Evolutionary conservation across 768 basidiomycete genomes (phyloP), one percentile per base, ranked within the genome.

Genomic region (Trametes cubensis): DNA sequence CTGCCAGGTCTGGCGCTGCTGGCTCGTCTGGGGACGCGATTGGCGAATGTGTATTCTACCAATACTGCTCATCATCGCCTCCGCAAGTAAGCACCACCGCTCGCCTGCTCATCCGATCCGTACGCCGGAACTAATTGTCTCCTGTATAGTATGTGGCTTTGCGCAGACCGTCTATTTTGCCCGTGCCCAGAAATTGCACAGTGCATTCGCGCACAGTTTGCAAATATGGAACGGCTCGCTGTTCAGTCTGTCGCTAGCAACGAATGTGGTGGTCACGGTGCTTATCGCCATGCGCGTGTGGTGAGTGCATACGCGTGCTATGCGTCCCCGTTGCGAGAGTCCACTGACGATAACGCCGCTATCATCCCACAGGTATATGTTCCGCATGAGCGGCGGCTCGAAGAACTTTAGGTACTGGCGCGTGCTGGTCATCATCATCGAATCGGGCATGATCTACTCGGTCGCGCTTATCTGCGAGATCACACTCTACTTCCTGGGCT

Each of bases 281-380:
- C 69, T 77, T 40, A 76, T 77, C 62, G 71, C 73, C 4, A 45
- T 69, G n/a, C 67, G 76, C 3, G 71, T 74, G 18, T 76, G 75
- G 76, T 75, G 52, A 41, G 69, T 38, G 5, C 11, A 34, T n/a
- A 13, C 8, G 17, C 28, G 48, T 30, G 48, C 6, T 17, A n/a
- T 18, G 56, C 20, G 14, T 42, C 20, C 8, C 28, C 8, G 15
- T 41, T 28, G 18, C 34, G 25, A 21, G 23, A 1, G 18, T 34
- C 26, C 25, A 49, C 44, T 14, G 48, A 10, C 38, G 40, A 14
- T 20, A 3, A 23, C 14, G 15, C 28, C 41, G 14, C 39, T 8
- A 21, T 20, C 30, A 34, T 13, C 20, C 20, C 10, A 23, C 40
- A 69, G 70, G 70, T 67, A 67, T 53, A 65, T 72, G 64, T 48